Conservation (phyloP, 495 filamentous ascomycete genomes). For the Chaetomium fimeti region DNA sequence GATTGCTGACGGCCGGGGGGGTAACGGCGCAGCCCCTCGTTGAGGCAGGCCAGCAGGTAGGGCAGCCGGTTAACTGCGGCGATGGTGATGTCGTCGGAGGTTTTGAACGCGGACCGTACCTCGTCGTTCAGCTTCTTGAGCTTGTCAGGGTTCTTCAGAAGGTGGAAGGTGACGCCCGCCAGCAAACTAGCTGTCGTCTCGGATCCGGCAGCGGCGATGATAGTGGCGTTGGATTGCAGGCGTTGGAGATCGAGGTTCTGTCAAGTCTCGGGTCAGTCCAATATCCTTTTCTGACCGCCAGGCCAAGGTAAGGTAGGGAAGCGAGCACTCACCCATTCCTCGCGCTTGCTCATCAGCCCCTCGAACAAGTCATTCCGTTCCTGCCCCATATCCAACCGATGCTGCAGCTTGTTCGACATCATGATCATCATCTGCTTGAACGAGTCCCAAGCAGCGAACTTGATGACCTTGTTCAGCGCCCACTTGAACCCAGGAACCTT, state of each 20-base stretch:
- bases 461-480: neutral
- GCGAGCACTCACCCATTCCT: conserved; percentile 42
- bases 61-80: conserved; percentile 44
- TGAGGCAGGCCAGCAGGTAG: conserved; percentile 57
- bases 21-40: conserved; percentile 59
- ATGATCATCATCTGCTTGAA: conserved; percentile 32
- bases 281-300: neutral
- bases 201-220: conserved; percentile 52
- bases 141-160: conserved; percentile 46
- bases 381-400: conserved; percentile 40
- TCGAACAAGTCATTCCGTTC: conserved; percentile 52
- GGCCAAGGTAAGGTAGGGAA: no score
- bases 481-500: neutral
- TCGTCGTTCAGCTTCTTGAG: conserved; percentile 50
- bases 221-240: conserved; percentile 42
- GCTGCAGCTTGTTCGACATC: conserved; percentile 41
- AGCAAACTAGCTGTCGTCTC: conserved; percentile 63
- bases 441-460: conserved; percentile 2
- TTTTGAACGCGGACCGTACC: conserved; percentile 51
- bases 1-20: conserved; percentile 51
- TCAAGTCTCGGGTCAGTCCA: neutral
- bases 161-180: conserved; percentile 50
- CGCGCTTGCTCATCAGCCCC: conserved; percentile 45
- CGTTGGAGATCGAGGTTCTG: neutral
- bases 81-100: conserved; percentile 53